These are phyloP conservation scores for Penicillium lividum DNA, from an alignment of 495 filamentous ascomycete genomes.

Conservation along the genomic window DNA sequence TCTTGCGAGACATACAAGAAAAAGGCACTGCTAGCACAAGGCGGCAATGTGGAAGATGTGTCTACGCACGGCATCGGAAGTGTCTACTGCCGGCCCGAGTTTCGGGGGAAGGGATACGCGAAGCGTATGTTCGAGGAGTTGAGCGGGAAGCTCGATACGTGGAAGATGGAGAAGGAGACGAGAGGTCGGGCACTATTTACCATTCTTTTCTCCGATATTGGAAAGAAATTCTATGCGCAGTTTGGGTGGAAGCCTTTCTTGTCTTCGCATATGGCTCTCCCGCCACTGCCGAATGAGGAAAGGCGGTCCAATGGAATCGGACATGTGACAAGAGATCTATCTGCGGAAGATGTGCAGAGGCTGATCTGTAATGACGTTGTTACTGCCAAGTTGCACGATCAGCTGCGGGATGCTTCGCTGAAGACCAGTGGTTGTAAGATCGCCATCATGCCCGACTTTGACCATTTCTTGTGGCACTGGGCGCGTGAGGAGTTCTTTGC, in stretches of 20 bases:
- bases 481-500: conserved; percentile 82
- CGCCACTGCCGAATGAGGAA: conserved; percentile 38
- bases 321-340: conserved; percentile 25
- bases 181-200: conserved; percentile 56
- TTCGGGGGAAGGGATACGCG: conserved; percentile 77
- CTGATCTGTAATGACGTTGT: conserved; percentile 39
- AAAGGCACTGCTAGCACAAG: conserved; percentile 58
- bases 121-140: conserved; percentile 66
- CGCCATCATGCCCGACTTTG: conserved; percentile 71
- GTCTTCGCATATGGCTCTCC: conserved; percentile 69
- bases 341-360: conserved; percentile 32
- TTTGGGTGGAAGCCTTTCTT: conserved; percentile 77
- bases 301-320: conserved; percentile 12
- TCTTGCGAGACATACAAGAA: conserved; percentile 86
- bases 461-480: conserved; percentile 82
- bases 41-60: conserved; percentile 58
- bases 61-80: conserved; percentile 81
- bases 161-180: conserved; percentile 46
- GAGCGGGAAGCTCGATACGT: conserved; percentile 51
- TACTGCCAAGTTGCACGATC: conserved; percentile 34
- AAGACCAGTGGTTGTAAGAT: conserved; percentile 44
- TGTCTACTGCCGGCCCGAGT: conserved; percentile 77
- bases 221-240: conserved; percentile 84
- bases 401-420: conserved; percentile 34
- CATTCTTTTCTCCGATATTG: conserved; percentile 91